A percentile compares a stretch with the other conserved stretches of the same genome.
phyloP scores from a whole-genome alignment of 805 yeast genomes.

The Candida taoyuanica region DNA sequence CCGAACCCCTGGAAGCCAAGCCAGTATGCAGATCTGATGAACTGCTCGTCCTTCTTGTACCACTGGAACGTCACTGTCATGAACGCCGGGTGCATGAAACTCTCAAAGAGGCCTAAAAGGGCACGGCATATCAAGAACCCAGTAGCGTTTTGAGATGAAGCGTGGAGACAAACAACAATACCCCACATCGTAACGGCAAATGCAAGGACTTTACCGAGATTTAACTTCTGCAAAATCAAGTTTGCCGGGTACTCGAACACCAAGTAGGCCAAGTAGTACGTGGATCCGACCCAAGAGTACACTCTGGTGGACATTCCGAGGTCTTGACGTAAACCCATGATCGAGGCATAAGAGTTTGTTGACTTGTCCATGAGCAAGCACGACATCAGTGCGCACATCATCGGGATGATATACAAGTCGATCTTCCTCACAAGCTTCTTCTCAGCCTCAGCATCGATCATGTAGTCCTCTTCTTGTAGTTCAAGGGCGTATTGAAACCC shows the following conservation, averaged over 20 bases:
- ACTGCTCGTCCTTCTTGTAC: conserved; percentile 45
- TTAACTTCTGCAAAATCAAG: conserved; percentile 46
- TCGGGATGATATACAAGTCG: conserved; percentile 7
- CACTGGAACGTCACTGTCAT: conserved; percentile 52
- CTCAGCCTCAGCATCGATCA: conserved; percentile 2
- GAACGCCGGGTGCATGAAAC: conserved; percentile 51
- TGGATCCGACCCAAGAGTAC: conserved; percentile 52
- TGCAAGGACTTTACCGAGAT: conserved; percentile 47
- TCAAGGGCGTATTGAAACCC: conserved; percentile 1
- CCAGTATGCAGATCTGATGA: conserved; percentile 39
- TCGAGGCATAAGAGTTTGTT: conserved; percentile 36
- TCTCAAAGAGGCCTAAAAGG: conserved; percentile 47
- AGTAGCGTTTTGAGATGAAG: conserved; percentile 31
- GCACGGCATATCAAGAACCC: conserved; percentile 44
- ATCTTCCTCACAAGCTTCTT: conserved; percentile 9
- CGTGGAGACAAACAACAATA: conserved; percentile 42
- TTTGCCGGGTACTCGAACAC: conserved; percentile 48
- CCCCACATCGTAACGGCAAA: conserved; percentile 57
- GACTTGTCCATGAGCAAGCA: conserved; percentile 13
- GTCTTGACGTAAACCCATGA: conserved; percentile 45
- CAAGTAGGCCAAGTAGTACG: conserved; percentile 61
- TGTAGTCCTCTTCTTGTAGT: neutral
- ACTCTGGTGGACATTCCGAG: conserved; percentile 39
- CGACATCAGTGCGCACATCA: conserved; percentile 9
- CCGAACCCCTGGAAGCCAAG: conserved; percentile 43